A percentile compares a stretch with the other conserved stretches of the same genome.
Evolutionary conservation across 768 basidiomycete genomes (phyloP).

Genomic region (Psilocybe subaeruginosa): DNA sequence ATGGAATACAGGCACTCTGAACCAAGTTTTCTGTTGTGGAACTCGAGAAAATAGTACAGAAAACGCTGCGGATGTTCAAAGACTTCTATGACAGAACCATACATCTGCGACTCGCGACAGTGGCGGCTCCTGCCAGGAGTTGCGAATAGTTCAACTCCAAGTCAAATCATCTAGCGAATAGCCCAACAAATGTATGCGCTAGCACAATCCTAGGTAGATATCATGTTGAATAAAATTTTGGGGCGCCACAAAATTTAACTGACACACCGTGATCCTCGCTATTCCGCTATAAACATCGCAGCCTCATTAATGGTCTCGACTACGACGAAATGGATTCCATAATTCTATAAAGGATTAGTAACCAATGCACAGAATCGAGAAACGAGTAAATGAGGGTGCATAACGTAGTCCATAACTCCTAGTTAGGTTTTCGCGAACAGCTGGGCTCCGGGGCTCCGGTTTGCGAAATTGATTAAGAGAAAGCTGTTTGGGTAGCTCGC

Average conservation of each 20-base stretch:
- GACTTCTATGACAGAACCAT: neutral
- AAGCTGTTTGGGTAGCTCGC: neutral
- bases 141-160: neutral
- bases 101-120: neutral
- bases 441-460: slow-evolving; percentile 7
- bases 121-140: neutral
- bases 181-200: neutral
- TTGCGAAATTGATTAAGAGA: slow-evolving; percentile 7
- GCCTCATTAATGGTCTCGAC: neutral
- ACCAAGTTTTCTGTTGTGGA: neutral
- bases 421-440: neutral
- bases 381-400: neutral
- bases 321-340: neutral
- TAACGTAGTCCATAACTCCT: neutral
- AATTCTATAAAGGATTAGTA: neutral
- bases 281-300: neutral
- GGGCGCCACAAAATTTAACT: slow-evolving; percentile 9
- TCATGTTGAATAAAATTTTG: slow-evolving; percentile 1
- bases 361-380: neutral
- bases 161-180: neutral
- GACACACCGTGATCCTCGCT: slow-evolving; percentile 8
- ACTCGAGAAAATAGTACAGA: neutral
- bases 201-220: neutral
- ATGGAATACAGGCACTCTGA: neutral
- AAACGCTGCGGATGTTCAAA: neutral